Evolutionary conservation across 2,329 filamentous ascomycete genomes (phyloP), one percentile per base, ranked within the genome.

Genomic region (Lasiodiplodia gonubiensis): DNA sequence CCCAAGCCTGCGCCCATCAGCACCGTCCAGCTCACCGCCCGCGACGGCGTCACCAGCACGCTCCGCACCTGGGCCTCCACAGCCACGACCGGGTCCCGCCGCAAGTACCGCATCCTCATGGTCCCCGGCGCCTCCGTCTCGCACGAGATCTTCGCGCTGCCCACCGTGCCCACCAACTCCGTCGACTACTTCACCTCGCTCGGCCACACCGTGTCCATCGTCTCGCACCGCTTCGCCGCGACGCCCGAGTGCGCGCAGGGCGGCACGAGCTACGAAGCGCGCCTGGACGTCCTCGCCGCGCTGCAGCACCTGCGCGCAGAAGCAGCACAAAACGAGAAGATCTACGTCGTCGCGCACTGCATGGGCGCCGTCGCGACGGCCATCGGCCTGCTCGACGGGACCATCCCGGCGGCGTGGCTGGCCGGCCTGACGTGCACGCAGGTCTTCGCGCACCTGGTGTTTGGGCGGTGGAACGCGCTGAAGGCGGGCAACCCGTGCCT

Each of bases 391-490:
- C 81, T 90, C 1, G 86, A 88, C 73, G 87, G 88, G 46, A 86
- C 85, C 0, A 86, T 90, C 63, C 85, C 86, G 0, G 70, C 82
- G 0, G 74, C 74, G 49, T 89, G 87, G 86, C 82, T 90, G 71
- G 76, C 80, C 21, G 88, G 88, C 21, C 79, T 90, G 65, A 85
- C 84, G 0, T 85, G 82, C 74, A 87, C 84, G 42, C 87, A 89
- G 72, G 87, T 89, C 2, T 89, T 90, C 74, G 86, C 88, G 81
- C 86, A 89, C 75, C 86, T 87, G 0, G 80, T 86, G 54, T 89
- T 86, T 84, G 81, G 82, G 69, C 75, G 78, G 1, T 74, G 83
- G 68, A 90, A 90, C 77, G 80, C 84, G 76, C 79, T 84, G 71
- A 90, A 90, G 78, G 84, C 70, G 0, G 33, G 64, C 1, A 23